phyloP scores from a whole-genome alignment of 768 basidiomycete species.

The Fomitopsis pulvina region DNA sequence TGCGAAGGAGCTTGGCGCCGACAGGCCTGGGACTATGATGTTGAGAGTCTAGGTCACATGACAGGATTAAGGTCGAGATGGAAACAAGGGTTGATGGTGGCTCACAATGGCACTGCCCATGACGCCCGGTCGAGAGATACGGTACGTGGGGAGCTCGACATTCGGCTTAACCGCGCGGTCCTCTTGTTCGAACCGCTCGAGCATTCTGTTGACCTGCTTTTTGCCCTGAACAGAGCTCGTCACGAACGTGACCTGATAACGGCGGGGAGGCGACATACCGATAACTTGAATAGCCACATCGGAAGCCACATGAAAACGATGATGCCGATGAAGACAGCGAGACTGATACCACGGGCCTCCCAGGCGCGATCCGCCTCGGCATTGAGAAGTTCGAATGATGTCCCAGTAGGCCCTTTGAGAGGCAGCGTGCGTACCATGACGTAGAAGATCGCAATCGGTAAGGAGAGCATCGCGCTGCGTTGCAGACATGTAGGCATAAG shows the following conservation, averaged over 20 bases:
- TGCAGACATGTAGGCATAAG: background rate
- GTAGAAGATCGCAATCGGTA: constrained; percentile 34
- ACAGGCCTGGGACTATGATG: constrained; percentile 30
- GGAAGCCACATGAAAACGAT: constrained; percentile 35
- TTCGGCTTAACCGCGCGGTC: constrained; percentile 28
- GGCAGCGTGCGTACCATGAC: constrained; percentile 24
- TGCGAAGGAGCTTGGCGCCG: constrained; percentile 31
- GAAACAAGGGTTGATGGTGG: background rate
- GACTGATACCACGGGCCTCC: constrained; percentile 30
- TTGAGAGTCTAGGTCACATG: constrained; percentile 27
- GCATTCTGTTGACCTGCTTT: constrained; percentile 29
- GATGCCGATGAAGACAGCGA: constrained; percentile 32
- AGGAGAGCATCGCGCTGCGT: constrained; percentile 31
- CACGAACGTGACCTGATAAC: background rate
- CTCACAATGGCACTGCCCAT: constrained; percentile 32
- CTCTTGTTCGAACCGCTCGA: constrained; percentile 33
- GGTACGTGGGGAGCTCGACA: constrained; percentile 32
- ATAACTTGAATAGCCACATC: constrained; percentile 42
- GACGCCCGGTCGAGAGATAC: constrained; percentile 33
- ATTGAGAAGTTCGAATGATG: constrained; percentile 1
- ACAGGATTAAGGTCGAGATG: background rate
- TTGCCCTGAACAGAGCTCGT: constrained; percentile 32
- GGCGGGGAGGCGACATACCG: constrained; percentile 14
- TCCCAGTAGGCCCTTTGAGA: constrained; percentile 11
- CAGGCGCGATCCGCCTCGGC: constrained; percentile 18